Evolutionary conservation across 352 stramenopile genomes (phyloP).

Genomic region (Vaucheria bursata): DNA sequence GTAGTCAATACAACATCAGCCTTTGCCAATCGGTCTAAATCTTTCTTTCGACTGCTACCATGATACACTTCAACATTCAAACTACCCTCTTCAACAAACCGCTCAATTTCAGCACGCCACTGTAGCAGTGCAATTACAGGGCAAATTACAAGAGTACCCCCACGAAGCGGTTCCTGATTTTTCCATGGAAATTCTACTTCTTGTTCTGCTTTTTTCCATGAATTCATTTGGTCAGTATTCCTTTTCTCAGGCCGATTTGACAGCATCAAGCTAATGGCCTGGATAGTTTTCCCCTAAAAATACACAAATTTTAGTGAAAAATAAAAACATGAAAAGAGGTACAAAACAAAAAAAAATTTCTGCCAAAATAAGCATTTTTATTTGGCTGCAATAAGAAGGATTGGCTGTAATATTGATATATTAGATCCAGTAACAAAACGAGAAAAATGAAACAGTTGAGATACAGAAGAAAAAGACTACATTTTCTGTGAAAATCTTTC

Average conservation of each 20-base stretch:
- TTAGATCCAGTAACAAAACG: no score
- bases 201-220: conserved; percentile 52
- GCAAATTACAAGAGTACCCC: conserved; percentile 89
- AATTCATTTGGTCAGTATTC: conserved; percentile 52
- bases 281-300: conserved; percentile 81
- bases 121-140: conserved; percentile 91
- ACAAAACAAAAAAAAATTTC: neutral
- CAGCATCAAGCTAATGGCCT: conserved; percentile 89
- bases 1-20: conserved; percentile 98
- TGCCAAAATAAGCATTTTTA: neutral
- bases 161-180: conserved; percentile 42
- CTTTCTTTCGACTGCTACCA: conserved; percentile 68
- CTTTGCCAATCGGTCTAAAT: conserved; percentile 63
- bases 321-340: neutral
- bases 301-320: conserved; percentile 54
- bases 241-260: conserved; percentile 66
- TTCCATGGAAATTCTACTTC: conserved; percentile 23
- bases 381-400: no score
- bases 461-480: no score
- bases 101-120: conserved; percentile 74
- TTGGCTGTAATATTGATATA: no score
- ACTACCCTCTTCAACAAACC: conserved; percentile 80
- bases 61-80: conserved; percentile 92
- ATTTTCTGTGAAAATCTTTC: no score
- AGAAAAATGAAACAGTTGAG: no score